Base-by-base conservation (phyloP, 768 basidiomycete species). In the Nevesoporus exiguus region DNA sequence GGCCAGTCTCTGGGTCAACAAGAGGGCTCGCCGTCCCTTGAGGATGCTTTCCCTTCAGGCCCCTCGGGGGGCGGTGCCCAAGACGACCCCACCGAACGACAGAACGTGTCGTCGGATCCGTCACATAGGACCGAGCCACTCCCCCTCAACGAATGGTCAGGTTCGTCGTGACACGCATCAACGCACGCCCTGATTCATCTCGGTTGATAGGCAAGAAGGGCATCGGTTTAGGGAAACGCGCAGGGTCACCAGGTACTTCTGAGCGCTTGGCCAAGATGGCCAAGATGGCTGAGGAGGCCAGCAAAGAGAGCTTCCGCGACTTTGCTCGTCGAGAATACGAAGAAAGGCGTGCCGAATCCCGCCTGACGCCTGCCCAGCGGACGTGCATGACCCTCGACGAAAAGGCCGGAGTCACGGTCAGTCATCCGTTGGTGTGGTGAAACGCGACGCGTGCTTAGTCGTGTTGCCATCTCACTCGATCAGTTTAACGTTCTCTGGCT, bases 401-500 rank as follows among this genome's bases (percentile, higher is more conserved):
- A 66, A 79, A 82, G 63, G 77, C 78, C 11, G 88, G 83, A 41
- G 82, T 82, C 61, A 69, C 79, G 59, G 85, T 71, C 33, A 48
- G 61, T 56, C 47, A 37, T 17, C 33, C 31, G 24, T 41, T 47
- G 31, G 24, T 29, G 21, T 43, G 31, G 44, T 33, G 39, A 40
- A 29, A 27, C 40, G 37, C 39, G 39, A 51, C 53, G 24, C 17
- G 48, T 31, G 47, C 11, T 70, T n/a, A 57, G 47, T 45, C 42
- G 41, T 36, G 34, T 17, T 36, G 34, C 25, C 22, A 31, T 55
- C n/a, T n/a, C 31, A 30, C 19, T 34, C 33, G 19, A 49, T 22
- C 62, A 94, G 92, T 91, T 92, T 70, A 91, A 93, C 62, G 81
- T 88, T 30, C 74, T 91, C 25, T 90, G 86, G 83, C 75, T 94